phyloP scores from a whole-genome alignment of 768 basidiomycete species.

The Krasilnikovozyma curviuscula region DNA sequence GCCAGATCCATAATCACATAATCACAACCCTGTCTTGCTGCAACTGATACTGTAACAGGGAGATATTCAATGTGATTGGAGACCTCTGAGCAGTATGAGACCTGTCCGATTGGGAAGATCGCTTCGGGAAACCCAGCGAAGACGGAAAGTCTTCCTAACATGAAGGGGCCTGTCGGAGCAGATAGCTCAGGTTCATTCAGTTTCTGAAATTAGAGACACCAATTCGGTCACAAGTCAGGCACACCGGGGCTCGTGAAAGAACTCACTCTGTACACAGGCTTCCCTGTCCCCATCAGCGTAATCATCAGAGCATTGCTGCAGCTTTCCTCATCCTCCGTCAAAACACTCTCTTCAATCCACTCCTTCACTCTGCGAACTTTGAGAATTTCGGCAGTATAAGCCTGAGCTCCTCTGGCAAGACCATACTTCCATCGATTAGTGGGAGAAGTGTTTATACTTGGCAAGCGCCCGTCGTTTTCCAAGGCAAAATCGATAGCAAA shows the following conservation, averaged over 20 bases:
- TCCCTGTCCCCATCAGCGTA: conserved; percentile 16
- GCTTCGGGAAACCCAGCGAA: conserved; percentile 17
- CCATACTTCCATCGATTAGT: too few species aligned
- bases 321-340: too few species aligned
- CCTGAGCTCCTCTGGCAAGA: too few species aligned
- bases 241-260: background rate
- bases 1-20: conserved; percentile 20
- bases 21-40: conserved; percentile 19
- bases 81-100: conserved; percentile 16
- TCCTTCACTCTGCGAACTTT: too few species aligned
- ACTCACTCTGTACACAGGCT: conserved; percentile 14
- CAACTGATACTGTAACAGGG: conserved; percentile 18
- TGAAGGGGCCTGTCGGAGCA: conserved; percentile 7
- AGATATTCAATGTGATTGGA: conserved; percentile 17
- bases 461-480: too few species aligned
- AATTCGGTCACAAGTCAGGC: background rate
- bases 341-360: too few species aligned
- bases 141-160: conserved; percentile 11
- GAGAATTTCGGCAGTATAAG: too few species aligned
- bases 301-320: conserved; percentile 17
- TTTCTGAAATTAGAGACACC: background rate
- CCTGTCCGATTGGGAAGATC: conserved; percentile 20
- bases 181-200: background rate
- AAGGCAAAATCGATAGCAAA: too few species aligned
- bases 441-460: conserved; percentile 14